Evolutionary conservation across 2,329 filamentous ascomycete species (phyloP).

Genomic region (Fusarium sp.): DNA sequence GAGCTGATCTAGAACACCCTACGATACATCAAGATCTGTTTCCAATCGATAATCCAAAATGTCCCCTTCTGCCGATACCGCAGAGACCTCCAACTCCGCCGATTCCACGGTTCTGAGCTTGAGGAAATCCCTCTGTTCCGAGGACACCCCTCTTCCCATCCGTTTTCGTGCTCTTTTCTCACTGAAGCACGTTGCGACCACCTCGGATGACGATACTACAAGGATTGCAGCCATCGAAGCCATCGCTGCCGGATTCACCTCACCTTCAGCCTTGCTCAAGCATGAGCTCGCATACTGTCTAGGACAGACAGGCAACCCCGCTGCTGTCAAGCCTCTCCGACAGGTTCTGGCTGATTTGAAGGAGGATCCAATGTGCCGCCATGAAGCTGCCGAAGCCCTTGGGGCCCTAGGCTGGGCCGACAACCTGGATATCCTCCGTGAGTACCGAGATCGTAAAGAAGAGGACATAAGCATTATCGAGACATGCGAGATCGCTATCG

Average conservation of each 20-base stretch:
- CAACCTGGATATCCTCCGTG: conserved; percentile 78
- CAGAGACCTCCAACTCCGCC: conserved; percentile 36
- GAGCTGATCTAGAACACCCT: conserved; percentile 18
- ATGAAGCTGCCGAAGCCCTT: conserved; percentile 95
- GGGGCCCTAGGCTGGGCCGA: conserved; percentile 82
- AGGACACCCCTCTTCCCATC: conserved; percentile 82
- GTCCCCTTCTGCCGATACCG: conserved; percentile 41
- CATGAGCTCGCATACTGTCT: conserved; percentile 98
- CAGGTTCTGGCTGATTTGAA: conserved; percentile 77
- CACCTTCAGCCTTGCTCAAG: conserved; percentile 89
- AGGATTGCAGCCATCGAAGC: conserved; percentile 71
- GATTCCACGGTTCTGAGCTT: conserved; percentile 67
- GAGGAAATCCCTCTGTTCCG: conserved; percentile 81
- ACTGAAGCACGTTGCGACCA: conserved; percentile 89
- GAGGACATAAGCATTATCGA: conserved; percentile 88
- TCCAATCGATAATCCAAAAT: conserved; percentile 37
- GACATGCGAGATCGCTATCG: conserved; percentile 97
- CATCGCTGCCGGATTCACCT: conserved; percentile 87
- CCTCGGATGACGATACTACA: conserved; percentile 69
- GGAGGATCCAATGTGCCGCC: conserved; percentile 96
- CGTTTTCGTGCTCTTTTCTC: conserved; percentile 98
- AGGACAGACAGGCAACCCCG: conserved; percentile 84
- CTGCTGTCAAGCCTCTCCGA: conserved; percentile 78
- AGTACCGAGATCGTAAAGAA: conserved; percentile 77
- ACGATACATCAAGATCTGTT: conserved; percentile 23